phyloP scores from a whole-genome alignment of 2,329 filamentous ascomycete species.

The Huntiella omanensis region DNA sequence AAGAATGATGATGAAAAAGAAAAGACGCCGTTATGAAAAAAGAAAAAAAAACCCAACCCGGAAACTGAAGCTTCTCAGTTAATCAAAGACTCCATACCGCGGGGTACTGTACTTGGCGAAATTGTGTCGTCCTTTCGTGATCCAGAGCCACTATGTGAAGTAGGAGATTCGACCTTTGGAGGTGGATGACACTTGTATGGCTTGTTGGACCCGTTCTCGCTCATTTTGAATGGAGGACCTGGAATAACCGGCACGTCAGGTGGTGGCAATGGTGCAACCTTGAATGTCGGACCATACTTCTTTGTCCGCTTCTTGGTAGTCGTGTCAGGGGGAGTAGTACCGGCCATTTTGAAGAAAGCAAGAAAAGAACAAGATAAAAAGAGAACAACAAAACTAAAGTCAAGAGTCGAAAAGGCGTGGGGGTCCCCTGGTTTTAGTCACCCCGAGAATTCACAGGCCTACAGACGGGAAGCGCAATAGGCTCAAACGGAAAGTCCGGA shows the following conservation, averaged over 20 bases:
- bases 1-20: not conserved
- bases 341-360: too few relatives aligned
- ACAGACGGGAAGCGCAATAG: not conserved
- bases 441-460: not conserved
- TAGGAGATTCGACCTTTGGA: slow-evolving; percentile 1
- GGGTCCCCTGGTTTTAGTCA: not conserved
- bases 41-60: not conserved
- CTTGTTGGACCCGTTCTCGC: slow-evolving; percentile 10
- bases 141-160: not conserved
- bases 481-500: slow-evolving; percentile 5
- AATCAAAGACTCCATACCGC: slow-evolving; percentile 17
- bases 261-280: slow-evolving; percentile 10
- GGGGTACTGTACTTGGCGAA: slow-evolving; percentile 24
- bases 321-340: not conserved
- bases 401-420: too few relatives aligned
- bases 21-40: not conserved
- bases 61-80: slow-evolving; percentile 1
- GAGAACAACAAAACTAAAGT: too few relatives aligned
- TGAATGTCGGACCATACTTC: slow-evolving; percentile 11
- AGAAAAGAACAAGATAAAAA: too few relatives aligned
- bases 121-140: slow-evolving; percentile 19
- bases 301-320: slow-evolving; percentile 8
- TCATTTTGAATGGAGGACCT: slow-evolving; percentile 11
- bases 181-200: slow-evolving; percentile 10
- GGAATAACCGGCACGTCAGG: slow-evolving; percentile 10